Percentiles rank a stretch among this genome's conserved stretches.
Evolutionary conservation across 805 yeast species (phyloP).

Genomic region (Saccharomyces paradoxus): DNA sequence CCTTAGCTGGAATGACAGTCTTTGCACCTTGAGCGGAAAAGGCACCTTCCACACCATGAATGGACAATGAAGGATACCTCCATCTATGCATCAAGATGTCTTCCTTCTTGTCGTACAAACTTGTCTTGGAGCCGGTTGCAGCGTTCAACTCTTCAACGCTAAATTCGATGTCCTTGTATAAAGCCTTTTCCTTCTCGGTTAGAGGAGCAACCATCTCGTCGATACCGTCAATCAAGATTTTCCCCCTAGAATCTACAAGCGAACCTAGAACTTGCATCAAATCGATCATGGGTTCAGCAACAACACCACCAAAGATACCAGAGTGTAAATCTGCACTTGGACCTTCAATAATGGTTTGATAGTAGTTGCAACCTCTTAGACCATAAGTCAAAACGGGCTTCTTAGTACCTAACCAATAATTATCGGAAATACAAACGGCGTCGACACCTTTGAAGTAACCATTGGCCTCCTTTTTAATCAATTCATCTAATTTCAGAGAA

Average conservation of each 20-base stretch:
- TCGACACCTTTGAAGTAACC: constrained; percentile 80
- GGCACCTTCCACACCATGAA: constrained; percentile 98
- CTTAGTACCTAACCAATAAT: constrained; percentile 96
- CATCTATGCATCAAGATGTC: constrained; percentile 94
- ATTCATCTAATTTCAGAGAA: constrained; percentile 78
- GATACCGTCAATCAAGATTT: constrained; percentile 80
- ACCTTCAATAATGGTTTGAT: constrained; percentile 72
- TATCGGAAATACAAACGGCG: constrained; percentile 92
- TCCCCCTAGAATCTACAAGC: constrained; percentile 75
- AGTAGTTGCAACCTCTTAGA: constrained; percentile 91
- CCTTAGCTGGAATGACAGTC: constrained; percentile 95
- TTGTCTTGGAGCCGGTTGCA: constrained; percentile 83
- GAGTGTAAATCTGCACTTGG: constrained; percentile 97
- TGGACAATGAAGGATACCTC: constrained; percentile 93
- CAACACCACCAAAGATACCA: constrained; percentile 94
- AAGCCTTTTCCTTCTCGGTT: constrained; percentile 65
- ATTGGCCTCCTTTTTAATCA: constrained; percentile 72
- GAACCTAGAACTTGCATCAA: constrained; percentile 66
- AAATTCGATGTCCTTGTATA: constrained; percentile 83
- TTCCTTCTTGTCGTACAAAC: constrained; percentile 68
- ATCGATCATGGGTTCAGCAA: constrained; percentile 96
- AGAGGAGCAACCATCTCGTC: constrained; percentile 92
- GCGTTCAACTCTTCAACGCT: constrained; percentile 74
- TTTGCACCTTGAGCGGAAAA: constrained; percentile 92
- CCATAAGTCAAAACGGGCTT: constrained; percentile 98